Evolutionary conservation across 305 asterid genomes (phyloP).

Genomic region (Solanum aculeatissimum): DNA sequence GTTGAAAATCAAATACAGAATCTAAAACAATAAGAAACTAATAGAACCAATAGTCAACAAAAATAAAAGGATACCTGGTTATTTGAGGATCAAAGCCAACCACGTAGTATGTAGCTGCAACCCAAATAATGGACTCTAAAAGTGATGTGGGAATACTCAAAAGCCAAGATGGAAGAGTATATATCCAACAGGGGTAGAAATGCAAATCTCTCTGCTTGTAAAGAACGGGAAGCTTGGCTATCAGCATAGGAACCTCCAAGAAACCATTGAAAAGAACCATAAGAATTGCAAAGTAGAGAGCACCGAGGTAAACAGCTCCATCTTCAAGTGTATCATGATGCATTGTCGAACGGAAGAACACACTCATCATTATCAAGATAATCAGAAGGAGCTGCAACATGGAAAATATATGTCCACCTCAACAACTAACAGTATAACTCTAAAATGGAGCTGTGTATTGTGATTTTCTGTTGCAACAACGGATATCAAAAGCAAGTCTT

Average conservation of each 20-base stretch:
- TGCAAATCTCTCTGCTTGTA: slow-evolving; percentile 69
- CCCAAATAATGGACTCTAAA: slow-evolving; percentile 61
- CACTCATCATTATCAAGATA: slow-evolving; percentile 56
- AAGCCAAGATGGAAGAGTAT: slow-evolving; percentile 66
- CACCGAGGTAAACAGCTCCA: slow-evolving; percentile 76
- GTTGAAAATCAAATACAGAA: not conserved
- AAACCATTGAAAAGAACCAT: slow-evolving; percentile 79
- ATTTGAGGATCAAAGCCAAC: slow-evolving; percentile 72
- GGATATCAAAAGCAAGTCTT: too few species aligned
- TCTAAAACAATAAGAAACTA: not conserved
- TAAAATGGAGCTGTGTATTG: not conserved
- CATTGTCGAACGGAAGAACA: slow-evolving; percentile 73
- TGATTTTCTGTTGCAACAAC: not conserved
- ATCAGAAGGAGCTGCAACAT: slow-evolving; percentile 51
- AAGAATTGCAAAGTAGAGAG: slow-evolving; percentile 64
- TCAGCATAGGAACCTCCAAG: slow-evolving; percentile 74
- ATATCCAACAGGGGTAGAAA: slow-evolving; percentile 69
- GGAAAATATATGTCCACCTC: not conserved
- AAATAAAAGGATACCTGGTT: slow-evolving; percentile 25
- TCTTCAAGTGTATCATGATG: slow-evolving; percentile 54
- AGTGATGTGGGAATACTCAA: slow-evolving; percentile 61
- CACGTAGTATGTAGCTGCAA: slow-evolving; percentile 58
- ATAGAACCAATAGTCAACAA: not conserved
- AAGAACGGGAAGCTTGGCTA: slow-evolving; percentile 66
- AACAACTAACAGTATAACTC: not conserved